A percentile compares a stretch with the other conserved stretches of the same genome.
Conservation (phyloP, 1,139 yeast species). For the Chernovozyma aurita region DNA sequence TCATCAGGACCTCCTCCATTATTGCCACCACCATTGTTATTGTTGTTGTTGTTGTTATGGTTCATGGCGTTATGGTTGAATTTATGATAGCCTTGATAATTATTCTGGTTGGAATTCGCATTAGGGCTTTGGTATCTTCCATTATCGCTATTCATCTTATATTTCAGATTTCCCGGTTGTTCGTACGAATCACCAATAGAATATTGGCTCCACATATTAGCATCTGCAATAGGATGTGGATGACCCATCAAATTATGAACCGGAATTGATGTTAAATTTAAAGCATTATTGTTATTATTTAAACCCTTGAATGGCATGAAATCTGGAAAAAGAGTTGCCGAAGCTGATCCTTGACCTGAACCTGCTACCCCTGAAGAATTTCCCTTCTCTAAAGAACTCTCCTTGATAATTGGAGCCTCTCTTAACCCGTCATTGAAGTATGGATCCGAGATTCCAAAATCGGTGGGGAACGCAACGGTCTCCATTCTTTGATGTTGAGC, state of each 20-base stretch:
- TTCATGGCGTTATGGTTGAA: slow-evolving; percentile 1
- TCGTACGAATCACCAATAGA: slow-evolving; percentile 1
- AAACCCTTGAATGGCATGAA: slow-evolving; percentile 5
- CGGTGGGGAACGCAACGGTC: neutral
- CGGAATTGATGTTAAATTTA: slow-evolving; percentile 2
- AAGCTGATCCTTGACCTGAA: neutral
- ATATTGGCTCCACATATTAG: slow-evolving; percentile 13
- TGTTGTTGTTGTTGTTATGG: slow-evolving; percentile 1
- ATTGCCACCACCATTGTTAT: neutral
- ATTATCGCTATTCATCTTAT: neutral
- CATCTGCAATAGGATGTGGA: neutral
- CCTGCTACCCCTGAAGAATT: neutral
- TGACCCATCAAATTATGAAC: neutral
- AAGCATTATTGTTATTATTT: slow-evolving; percentile 7
- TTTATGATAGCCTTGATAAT: neutral
- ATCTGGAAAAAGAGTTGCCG: neutral
- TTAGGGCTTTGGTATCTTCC: neutral
- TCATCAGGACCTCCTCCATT: neutral
- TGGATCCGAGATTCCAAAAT: neutral
- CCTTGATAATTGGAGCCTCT: slow-evolving; percentile 7
- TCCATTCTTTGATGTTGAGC: slow-evolving; percentile 1
- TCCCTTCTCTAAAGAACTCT: slow-evolving; percentile 1
- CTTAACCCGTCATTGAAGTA: slow-evolving; percentile 7
- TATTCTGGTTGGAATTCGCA: neutral
- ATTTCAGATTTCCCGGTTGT: neutral